Evolutionary conservation across 306 rosid genomes (phyloP).

Genomic region (Corylus americana): DNA sequence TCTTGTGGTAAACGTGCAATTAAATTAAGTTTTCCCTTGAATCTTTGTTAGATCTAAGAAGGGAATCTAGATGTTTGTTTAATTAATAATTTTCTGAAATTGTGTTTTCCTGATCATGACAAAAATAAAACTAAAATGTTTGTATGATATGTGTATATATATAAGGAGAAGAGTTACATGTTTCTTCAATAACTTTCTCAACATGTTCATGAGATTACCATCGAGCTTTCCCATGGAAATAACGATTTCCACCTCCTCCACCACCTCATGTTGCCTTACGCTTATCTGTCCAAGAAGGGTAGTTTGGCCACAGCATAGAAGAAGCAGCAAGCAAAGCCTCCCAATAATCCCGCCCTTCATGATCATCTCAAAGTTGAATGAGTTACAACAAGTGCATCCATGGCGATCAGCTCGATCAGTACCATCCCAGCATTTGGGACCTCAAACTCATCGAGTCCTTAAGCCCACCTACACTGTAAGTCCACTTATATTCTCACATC

Average conservation of each 20-base stretch:
- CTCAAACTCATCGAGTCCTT: constrained; percentile 28
- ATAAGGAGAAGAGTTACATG: not conserved
- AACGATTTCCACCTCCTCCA: not conserved
- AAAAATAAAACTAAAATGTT: too few species aligned
- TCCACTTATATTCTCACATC: too few species aligned
- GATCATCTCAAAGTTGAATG: not conserved
- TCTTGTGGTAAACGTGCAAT: too few species aligned
- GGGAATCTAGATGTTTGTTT: too few species aligned
- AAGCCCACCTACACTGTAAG: not conserved
- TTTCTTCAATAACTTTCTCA: not conserved
- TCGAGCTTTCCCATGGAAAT: not conserved
- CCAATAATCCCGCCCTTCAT: not conserved
- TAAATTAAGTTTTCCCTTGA: too few species aligned
- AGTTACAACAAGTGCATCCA: not conserved
- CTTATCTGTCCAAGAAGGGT: not conserved
- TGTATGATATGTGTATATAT: too few species aligned
- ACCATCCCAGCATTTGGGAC: constrained; percentile 37
- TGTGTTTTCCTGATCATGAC: too few species aligned
- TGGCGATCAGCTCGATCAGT: constrained; percentile 24
- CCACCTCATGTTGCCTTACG: not conserved
- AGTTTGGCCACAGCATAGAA: not conserved
- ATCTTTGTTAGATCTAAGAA: too few species aligned
- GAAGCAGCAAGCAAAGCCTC: not conserved
- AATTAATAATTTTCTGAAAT: too few species aligned
- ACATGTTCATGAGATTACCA: not conserved